These are phyloP conservation scores for Morella rubra DNA, from an alignment of 306 rosid species.

Conservation along the genomic window DNA sequence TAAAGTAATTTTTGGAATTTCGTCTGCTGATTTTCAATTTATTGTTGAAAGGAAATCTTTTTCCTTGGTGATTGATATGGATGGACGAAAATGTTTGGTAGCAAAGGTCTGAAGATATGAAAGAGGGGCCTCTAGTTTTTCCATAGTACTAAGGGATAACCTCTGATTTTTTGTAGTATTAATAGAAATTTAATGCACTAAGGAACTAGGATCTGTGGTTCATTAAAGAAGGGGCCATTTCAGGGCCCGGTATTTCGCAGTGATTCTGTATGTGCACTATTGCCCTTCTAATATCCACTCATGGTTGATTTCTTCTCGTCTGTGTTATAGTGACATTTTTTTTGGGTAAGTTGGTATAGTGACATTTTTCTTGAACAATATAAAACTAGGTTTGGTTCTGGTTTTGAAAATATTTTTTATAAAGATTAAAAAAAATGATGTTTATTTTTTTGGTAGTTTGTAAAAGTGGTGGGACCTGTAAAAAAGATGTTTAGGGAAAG, in stretches of 20 bases:
- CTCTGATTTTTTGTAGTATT: no score
- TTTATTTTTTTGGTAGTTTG: no score
- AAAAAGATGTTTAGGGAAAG: no score
- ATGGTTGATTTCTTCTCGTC: not conserved
- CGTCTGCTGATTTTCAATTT: not conserved
- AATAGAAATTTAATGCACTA: not conserved
- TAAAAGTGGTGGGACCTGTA: no score
- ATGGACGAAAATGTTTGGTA: not conserved
- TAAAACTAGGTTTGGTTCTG: no score
- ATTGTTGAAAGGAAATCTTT: not conserved
- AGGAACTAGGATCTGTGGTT: not conserved
- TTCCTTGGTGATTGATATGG: not conserved
- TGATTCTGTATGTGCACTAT: not conserved
- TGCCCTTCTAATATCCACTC: not conserved
- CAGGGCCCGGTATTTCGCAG: not conserved
- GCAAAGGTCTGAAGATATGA: not conserved
- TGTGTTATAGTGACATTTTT: not conserved
- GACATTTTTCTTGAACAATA: no score
- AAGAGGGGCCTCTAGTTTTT: not conserved
- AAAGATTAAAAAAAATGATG: no score
- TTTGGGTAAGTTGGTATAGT: no score
- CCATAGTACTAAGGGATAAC: no score
- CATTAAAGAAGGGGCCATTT: not conserved
- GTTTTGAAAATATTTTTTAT: no score
- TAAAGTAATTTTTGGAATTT: not conserved